Base-by-base conservation (phyloP, 164 flowering plant species). In the Aristolochia californica region DNA sequence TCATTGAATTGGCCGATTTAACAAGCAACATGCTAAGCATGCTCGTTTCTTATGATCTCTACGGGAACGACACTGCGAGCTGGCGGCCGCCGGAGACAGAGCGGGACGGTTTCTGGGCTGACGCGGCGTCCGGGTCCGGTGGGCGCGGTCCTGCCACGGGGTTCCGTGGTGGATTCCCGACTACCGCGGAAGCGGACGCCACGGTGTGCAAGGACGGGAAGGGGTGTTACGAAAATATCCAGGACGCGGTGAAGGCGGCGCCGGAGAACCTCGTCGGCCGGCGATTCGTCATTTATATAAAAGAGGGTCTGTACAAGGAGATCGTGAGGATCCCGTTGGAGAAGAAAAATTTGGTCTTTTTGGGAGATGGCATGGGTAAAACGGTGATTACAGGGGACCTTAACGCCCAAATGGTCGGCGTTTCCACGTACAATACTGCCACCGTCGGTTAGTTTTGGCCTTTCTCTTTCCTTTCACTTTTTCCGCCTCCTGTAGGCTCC, bases 311-410 rank as follows among this genome's bases (percentile, higher is more conserved):
- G 1, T 93, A 93, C 48, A 71, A 84, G 55, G 99, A 93, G 72
- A 78, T 30, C 14, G 88, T 93, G 14, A 66, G 88, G 61, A 77
- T 89, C 13, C 78, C 84, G n/a, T 63, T 80, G 1, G 76, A 75
- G 73, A 89, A 87, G 79, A 77, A n/a, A 64, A 81, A 87, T 62
- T 70, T 93, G 48, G 87, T 89, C 24, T 85, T 93, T 57, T 50
- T 85, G 61, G 97, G 99, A 0, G 97, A 93, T 59, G 99, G 97
- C 9, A 83, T 80, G 70, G 96, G 93, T 14, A 87, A 85, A 75
- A 87, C 91, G 4, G 84, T 93, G 49, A 93, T 93, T 68, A 83
- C 97, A 0, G 97, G 97, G 1, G 72, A 81, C 0, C 28, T 63
- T 62, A 77, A 70, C 48, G 53, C 22, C 12, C 87, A 77, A 13